Base-by-base conservation (phyloP, 2,329 filamentous ascomycete genomes). In the Fusarium beomiforme region DNA sequence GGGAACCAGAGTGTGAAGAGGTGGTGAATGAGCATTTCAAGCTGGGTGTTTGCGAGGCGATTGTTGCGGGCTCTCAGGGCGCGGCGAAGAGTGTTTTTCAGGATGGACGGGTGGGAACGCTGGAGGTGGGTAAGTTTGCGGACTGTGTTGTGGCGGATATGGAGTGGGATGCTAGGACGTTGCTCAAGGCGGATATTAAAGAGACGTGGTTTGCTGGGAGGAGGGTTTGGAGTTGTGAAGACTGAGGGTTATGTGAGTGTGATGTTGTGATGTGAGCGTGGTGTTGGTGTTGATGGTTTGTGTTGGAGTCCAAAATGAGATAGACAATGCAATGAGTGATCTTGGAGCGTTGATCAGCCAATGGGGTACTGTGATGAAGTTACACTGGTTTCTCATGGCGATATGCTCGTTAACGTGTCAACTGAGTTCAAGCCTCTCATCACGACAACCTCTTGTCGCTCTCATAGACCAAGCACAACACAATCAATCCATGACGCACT, bases 81-180 rank as follows among this genome's bases (percentile, higher is more conserved):
- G 83, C 85, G 14, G 88, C 88, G 2, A 85, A 84, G 70, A 86
- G 85, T 42, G 86, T 84, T 24, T 89, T 88, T 7, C 87, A 89
- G 24, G 78, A 81, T 1, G 75, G 73, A 7, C 79, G 83, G 60
- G 79, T 86, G 4, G 88, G 88, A 1, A 84, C 80, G 44, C 71
- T 90, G 44, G 83, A 84, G 70, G 78, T 78, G 4, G 88, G 87
- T 1, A 84, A 85, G 79, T 76, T 82, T 68, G 89, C 88, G 3
- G 87, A 90, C 71, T 85, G 90, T 56, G 84, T 86, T 5, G 73
- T 80, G 7, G 72, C 81, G 5, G 79, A 82, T 47, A 77, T 88
- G 84, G 77, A 81, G 46, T 89, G 86, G 84, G 82, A 85, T 34
- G 79, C 82, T 17, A 80, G 80, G 29, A 82, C 78, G 60, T 73